phyloP scores from a whole-genome alignment of 176 grass and related monocot species.

The Ampelocalamus luodianensis region DNA sequence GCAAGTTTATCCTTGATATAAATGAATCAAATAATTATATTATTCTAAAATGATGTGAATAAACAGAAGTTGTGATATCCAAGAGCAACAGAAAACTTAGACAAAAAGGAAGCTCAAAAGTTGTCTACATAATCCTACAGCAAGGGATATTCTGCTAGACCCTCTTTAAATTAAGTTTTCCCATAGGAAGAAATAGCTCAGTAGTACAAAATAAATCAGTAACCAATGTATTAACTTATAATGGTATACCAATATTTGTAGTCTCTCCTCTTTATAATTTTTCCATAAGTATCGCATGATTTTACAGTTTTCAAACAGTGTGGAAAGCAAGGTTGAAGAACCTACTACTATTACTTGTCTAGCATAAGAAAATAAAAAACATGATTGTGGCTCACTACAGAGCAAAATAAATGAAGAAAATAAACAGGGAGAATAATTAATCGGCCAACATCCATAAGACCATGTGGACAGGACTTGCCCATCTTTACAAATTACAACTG shows the following conservation, averaged over 20 bases:
- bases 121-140: conserved; percentile 24
- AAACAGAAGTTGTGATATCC: conserved; percentile 12
- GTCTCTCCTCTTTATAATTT: conserved; percentile 16
- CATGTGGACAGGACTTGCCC: neutral
- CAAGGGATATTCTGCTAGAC: neutral
- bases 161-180: conserved; percentile 18
- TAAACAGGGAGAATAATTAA: conserved; percentile 8
- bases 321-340: neutral
- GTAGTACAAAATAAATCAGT: neutral
- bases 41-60: conserved; percentile 15
- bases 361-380: conserved; percentile 31
- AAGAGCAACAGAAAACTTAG: neutral
- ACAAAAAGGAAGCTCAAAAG: conserved; percentile 2
- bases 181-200: conserved; percentile 14
- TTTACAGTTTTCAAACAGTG: conserved; percentile 2
- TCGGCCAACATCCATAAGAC: conserved; percentile 3
- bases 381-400: neutral
- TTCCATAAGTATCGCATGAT: neutral
- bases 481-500: neutral
- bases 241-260: neutral
- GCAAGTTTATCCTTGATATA: conserved; percentile 73
- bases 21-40: conserved; percentile 38
- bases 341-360: conserved; percentile 1
- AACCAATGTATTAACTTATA: neutral
- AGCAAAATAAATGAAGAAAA: conserved; percentile 37